Conservation (phyloP, 2,329 filamentous ascomycete species). For the Pseudogymnoascus destructans region DNA sequence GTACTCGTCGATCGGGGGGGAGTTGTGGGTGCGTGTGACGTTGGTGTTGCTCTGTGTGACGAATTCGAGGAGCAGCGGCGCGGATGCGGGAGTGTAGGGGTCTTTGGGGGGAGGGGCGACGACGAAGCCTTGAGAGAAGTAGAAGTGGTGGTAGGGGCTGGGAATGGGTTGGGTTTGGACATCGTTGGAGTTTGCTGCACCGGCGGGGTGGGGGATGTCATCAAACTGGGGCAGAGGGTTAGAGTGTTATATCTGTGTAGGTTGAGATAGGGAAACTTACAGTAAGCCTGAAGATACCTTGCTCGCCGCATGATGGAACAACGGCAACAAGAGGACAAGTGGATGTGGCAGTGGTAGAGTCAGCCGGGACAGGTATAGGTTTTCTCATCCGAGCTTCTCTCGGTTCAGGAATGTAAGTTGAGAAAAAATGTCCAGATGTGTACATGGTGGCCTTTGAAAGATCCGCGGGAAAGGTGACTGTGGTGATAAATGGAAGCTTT, state of each 20-base stretch:
- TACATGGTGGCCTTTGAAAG: neutral
- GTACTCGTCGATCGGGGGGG: neutral
- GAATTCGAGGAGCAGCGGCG: constrained; percentile 25
- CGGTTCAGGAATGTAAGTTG: neutral
- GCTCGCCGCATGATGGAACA: constrained; percentile 17
- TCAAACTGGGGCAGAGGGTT: constrained; percentile 20
- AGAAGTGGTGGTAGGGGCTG: constrained; percentile 26
- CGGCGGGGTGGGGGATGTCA: constrained; percentile 21
- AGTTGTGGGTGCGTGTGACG: neutral
- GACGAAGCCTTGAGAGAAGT: constrained; percentile 27
- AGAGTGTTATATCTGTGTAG: neutral
- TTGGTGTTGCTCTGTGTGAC: constrained; percentile 19
- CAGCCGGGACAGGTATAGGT: neutral
- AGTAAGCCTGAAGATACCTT: constrained; percentile 21
- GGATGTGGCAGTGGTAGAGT: neutral
- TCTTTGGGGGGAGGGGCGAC: constrained; percentile 24
- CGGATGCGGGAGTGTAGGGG: constrained; percentile 24
- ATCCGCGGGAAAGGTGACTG: neutral
- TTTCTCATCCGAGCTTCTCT: neutral
- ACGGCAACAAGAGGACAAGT: neutral
- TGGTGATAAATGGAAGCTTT: neutral
- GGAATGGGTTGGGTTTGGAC: constrained; percentile 21
- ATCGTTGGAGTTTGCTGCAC: constrained; percentile 14
- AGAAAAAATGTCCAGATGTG: neutral
- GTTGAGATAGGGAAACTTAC: constrained; percentile 14